These are phyloP conservation scores for Penicillium steckii DNA, from an alignment of 495 filamentous ascomycete genomes.

Conservation along the genomic window DNA sequence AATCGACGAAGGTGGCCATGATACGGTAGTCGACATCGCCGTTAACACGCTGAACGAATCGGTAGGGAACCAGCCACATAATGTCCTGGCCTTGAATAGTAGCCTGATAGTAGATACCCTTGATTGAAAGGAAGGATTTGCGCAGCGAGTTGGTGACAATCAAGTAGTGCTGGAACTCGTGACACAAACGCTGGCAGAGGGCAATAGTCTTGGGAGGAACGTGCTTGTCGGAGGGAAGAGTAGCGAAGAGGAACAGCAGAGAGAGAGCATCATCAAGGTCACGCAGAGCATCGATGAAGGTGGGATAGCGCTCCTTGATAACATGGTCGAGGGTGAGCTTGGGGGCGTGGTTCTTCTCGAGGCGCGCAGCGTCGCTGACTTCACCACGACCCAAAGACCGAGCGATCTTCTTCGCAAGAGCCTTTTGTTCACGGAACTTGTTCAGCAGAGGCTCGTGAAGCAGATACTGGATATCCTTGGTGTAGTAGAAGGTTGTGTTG, in stretches of 20 bases:
- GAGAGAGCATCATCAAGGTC: constrained; percentile 97
- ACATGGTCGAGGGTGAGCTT: constrained; percentile 91
- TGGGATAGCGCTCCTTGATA: constrained; percentile 96
- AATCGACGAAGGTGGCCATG: constrained; percentile 98
- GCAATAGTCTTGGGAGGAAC: constrained; percentile 92
- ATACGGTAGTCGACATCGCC: constrained; percentile 96
- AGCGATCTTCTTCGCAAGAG: constrained; percentile 93
- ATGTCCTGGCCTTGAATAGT: constrained; percentile 98
- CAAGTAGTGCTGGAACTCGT: constrained; percentile 96
- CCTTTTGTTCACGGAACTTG: constrained; percentile 96
- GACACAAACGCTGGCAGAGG: constrained; percentile 83
- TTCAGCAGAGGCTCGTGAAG: constrained; percentile 93
- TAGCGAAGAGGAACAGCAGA: constrained; percentile 95
- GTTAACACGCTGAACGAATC: constrained; percentile 90
- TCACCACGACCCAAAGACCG: constrained; percentile 88
- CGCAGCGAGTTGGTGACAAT: constrained; percentile 86
- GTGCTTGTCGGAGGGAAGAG: constrained; percentile 81
- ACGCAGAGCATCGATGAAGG: constrained; percentile 89
- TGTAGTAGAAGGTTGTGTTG: constrained; percentile 97
- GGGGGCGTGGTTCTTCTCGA: constrained; percentile 83
- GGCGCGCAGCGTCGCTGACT: constrained; percentile 75
- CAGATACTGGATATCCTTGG: constrained; percentile 97
- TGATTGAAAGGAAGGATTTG: constrained; percentile 96
- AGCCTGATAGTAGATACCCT: constrained; percentile 99
- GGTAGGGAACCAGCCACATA: constrained; percentile 94